Percentiles rank a stretch among this genome's conserved stretches.
Evolutionary conservation across 2,329 filamentous ascomycete genomes (phyloP).

Genomic region (Sarocladiaceae sp.): DNA sequence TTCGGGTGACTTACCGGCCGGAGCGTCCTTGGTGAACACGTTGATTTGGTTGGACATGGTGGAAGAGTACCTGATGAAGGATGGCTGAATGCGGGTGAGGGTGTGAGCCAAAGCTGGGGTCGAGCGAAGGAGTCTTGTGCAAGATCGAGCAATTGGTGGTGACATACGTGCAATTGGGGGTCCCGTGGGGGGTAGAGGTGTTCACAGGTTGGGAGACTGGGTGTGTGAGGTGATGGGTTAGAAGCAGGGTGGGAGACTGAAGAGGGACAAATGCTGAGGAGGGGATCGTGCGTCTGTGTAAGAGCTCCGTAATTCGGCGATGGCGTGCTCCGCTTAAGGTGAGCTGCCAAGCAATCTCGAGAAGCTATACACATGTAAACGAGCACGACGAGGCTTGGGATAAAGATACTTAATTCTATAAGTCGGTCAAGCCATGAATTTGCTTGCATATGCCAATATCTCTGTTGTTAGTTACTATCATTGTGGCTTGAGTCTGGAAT

Average conservation of each 20-base stretch:
- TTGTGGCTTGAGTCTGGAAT: too few relatives aligned
- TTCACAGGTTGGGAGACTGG: background rate
- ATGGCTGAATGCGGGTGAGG: constrained; percentile 26
- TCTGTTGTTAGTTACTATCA: too few relatives aligned
- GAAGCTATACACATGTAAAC: too few relatives aligned
- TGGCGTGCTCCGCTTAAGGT: background rate
- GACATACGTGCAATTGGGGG: constrained; percentile 8
- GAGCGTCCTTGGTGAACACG: constrained; percentile 56
- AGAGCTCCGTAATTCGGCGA: constrained; percentile 7
- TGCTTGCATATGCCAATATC: too few relatives aligned
- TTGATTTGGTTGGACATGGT: constrained; percentile 45
- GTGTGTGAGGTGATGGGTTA: background rate
- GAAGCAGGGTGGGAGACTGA: background rate
- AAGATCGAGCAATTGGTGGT: constrained; percentile 9
- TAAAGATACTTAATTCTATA: too few relatives aligned
- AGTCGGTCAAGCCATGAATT: too few relatives aligned
- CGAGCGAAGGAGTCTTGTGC: background rate
- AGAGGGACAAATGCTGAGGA: background rate
- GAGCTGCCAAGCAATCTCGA: too few relatives aligned
- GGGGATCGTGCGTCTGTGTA: background rate
- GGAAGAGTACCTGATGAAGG: constrained; percentile 23
- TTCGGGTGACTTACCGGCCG: constrained; percentile 43
- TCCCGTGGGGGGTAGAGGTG: background rate
- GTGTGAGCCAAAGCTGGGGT: constrained; percentile 11
- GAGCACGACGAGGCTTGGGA: too few relatives aligned